A percentile compares a stretch with the other conserved stretches of the same genome.
phyloP scores from a whole-genome alignment of 2,329 filamentous ascomycete genomes.

The Apiospora arundinis region DNA sequence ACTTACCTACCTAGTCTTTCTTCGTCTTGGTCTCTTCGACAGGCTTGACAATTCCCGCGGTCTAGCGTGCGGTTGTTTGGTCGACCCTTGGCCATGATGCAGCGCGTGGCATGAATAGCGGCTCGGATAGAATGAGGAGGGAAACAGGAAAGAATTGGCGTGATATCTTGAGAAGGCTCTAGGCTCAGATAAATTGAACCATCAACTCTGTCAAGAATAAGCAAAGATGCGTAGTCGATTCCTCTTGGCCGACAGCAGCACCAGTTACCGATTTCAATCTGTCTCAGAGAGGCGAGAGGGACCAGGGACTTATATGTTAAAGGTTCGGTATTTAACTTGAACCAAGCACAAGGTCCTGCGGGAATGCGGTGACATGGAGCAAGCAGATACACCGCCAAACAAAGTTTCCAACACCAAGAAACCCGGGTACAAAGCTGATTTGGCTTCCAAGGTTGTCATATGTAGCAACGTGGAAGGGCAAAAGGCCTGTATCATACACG shows the following conservation, averaged over 20 bases:
- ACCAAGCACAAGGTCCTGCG: too few species aligned
- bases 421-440: not conserved
- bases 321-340: too few species aligned
- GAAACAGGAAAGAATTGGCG: not conserved
- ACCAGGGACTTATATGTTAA: too few species aligned
- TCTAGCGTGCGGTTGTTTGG: not conserved
- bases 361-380: too few species aligned
- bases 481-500: not conserved
- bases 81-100: slow-evolving; percentile 16
- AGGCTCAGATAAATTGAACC: too few species aligned
- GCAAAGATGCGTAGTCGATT: too few species aligned
- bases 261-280: too few species aligned
- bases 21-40: slow-evolving; percentile 22
- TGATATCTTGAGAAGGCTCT: too few species aligned
- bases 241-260: too few species aligned
- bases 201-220: too few species aligned
- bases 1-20: slow-evolving; percentile 21
- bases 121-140: not conserved
- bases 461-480: not conserved
- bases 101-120: not conserved
- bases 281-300: too few species aligned
- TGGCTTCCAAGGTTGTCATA: not conserved
- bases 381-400: not conserved
- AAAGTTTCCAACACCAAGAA: not conserved
- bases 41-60: slow-evolving; percentile 17